Evolutionary conservation across 805 yeast species (phyloP), one percentile per base, ranked within the genome.

Genomic region (Yarrowia yakushimensis): DNA sequence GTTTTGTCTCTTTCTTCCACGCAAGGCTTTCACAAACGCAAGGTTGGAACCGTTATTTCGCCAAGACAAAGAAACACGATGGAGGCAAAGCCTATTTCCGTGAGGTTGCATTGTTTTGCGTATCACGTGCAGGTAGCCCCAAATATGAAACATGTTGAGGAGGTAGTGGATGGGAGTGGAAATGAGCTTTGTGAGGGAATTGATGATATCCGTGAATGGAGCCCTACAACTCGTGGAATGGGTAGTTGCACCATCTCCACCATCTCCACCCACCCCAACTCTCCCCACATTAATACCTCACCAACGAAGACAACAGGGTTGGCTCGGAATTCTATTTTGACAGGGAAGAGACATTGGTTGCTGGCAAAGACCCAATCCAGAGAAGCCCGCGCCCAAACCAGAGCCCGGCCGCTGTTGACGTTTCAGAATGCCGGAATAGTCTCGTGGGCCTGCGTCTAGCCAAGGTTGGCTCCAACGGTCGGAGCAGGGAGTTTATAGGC

Each of bases 81-180:
- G 31, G n/a, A n/a, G n/a, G n/a, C n/a, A n/a, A n/a, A 8, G 27
- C 27, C 52, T 45, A 25, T 8, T 8, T 7, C 22, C 13, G 18
- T 20, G 39, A 20, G 28, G 55, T 48, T 48, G 55, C 55, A 48
- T 48, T 48, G 55, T 48, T 48, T 48, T 48, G 55, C 55, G 33
- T 30, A 33, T 31, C 37, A 48, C 55, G 39, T 48, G 55, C 55
- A 22, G 20, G 3, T 9, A 18, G 27, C 23, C 12, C 18, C 18
- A 46, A 25, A 11, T 12, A 30, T 46, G 54, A 46, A 46, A 46
- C 54, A 46, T 12, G 10, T n/a, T n/a, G 37, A 15, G 10, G 8
- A 12, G 2, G 36, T 13, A 31, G 17, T 31, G 17, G 36, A 13
- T 9, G 12, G 12, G 31, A 10, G 31, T 6, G 12, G 31, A n/a